A percentile compares a stretch with the other conserved stretches of the same genome.
phyloP scores from a whole-genome alignment of 495 filamentous ascomycete genomes.

The Pyrenopolyporus hunteri region DNA sequence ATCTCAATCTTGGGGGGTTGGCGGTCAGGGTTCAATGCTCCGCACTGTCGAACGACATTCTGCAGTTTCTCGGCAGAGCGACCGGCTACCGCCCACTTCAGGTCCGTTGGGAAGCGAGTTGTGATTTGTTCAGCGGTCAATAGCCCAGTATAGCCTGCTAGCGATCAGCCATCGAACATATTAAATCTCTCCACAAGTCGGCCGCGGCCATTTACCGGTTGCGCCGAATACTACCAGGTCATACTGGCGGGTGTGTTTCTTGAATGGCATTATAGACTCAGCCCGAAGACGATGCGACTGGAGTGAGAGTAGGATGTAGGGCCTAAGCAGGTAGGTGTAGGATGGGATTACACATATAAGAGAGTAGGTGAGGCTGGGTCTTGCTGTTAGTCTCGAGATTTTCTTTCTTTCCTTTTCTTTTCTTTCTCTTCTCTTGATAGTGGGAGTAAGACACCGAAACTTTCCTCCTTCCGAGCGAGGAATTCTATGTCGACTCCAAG shows the following conservation, averaged over 20 bases:
- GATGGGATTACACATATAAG: neutral
- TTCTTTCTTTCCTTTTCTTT: too few species aligned
- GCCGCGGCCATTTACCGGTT: constrained; percentile 44
- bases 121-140: constrained; percentile 79
- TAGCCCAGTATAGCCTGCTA: constrained; percentile 83
- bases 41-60: constrained; percentile 67
- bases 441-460: too few species aligned
- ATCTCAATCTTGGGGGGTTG: constrained; percentile 41
- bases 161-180: constrained; percentile 20
- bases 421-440: too few species aligned
- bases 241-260: constrained; percentile 66
- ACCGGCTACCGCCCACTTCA: constrained; percentile 91
- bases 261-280: constrained; percentile 44
- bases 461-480: too few species aligned
- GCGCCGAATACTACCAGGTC: constrained; percentile 86
- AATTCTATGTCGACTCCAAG: too few species aligned
- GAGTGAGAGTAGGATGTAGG: neutral
- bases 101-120: constrained; percentile 71
- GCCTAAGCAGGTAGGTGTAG: neutral
- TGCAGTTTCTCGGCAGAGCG: constrained; percentile 77
- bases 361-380: neutral
- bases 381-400: neutral
- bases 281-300: neutral
- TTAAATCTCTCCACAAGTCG: neutral
- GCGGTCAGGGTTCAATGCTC: constrained; percentile 71